A percentile compares a stretch with the other conserved stretches of the same genome.
phyloP scores from a whole-genome alignment of 2,329 filamentous ascomycete genomes.

The Calonectria hawksworthii region DNA sequence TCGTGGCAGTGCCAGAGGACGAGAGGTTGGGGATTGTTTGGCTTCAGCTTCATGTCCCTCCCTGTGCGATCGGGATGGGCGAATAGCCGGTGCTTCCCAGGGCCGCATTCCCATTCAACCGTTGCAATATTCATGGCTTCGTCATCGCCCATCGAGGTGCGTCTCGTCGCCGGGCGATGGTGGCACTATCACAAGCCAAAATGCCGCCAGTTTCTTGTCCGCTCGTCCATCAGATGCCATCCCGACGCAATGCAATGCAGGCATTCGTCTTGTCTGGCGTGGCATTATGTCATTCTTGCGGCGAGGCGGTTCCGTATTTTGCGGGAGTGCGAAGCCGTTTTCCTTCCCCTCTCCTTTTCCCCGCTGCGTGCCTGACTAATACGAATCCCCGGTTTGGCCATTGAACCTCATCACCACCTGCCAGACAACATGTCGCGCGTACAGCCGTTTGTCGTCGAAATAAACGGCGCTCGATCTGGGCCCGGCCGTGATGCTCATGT shows the following conservation, averaged over 20 bases:
- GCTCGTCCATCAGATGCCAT: neutral
- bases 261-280: neutral
- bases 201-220: neutral
- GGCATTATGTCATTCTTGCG: neutral
- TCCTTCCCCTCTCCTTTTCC: conserved; percentile 4
- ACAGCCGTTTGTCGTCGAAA: neutral
- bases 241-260: neutral
- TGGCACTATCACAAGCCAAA: conserved; percentile 2
- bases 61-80: neutral
- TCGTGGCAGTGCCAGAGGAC: neutral
- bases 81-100: neutral
- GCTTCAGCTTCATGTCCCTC: neutral
- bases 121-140: neutral
- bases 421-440: neutral
- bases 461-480: conserved; percentile 9
- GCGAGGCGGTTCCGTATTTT: neutral
- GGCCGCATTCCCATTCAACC: neutral
- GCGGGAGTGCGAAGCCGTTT: conserved; percentile 8
- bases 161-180: neutral
- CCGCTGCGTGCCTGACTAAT: conserved; percentile 3
- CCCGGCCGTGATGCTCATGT: conserved; percentile 15
- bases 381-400: neutral
- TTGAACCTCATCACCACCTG: conserved; percentile 4
- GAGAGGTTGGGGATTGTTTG: neutral
- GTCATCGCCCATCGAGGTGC: neutral